These are phyloP conservation scores for Microcyclosporella mali DNA, from an alignment of 2,329 filamentous ascomycete genomes.

Conservation along the genomic window DNA sequence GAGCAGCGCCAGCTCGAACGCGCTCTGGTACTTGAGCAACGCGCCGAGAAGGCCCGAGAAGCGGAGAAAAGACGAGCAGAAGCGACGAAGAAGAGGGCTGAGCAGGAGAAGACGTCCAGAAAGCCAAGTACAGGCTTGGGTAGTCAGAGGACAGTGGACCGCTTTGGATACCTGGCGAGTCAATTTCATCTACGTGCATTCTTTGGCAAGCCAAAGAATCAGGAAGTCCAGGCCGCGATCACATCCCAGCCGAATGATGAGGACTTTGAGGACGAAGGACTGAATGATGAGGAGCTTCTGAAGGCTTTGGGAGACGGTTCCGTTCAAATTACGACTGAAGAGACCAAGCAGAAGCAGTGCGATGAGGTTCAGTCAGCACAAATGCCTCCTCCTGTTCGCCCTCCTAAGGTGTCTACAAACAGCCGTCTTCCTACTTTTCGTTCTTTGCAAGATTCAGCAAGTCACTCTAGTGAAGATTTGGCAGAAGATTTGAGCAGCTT, in stretches of 20 bases:
- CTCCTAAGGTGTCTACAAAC: conserved; percentile 9
- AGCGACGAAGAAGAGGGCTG: conserved; percentile 24
- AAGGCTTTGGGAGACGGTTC: conserved; percentile 13
- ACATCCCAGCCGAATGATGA: conserved; percentile 1
- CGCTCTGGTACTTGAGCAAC: conserved; percentile 28
- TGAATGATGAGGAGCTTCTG: conserved; percentile 30
- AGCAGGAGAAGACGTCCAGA: conserved; percentile 21
- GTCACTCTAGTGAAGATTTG: background rate
- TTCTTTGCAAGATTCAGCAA: background rate
- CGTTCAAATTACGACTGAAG: background rate
- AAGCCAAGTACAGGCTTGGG: conserved; percentile 21
- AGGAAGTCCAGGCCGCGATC: background rate
- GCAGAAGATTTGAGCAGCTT: conserved; percentile 22
- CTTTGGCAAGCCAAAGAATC: conserved; percentile 19
- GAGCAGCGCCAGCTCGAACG: conserved; percentile 31
- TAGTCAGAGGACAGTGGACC: conserved; percentile 29
- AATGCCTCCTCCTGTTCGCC: conserved; percentile 1
- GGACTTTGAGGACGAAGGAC: conserved; percentile 23
- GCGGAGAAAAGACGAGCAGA: conserved; percentile 29
- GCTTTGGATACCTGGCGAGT: conserved; percentile 32
- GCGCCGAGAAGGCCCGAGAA: conserved; percentile 30
- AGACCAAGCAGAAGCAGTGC: background rate
- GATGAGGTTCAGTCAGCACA: background rate
- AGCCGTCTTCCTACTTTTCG: background rate
- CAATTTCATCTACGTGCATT: conserved; percentile 33